Evolutionary conservation across 2,329 filamentous ascomycete species (phyloP), one percentile per base, ranked within the genome.

Genomic region (Diplodia scrobiculata): DNA sequence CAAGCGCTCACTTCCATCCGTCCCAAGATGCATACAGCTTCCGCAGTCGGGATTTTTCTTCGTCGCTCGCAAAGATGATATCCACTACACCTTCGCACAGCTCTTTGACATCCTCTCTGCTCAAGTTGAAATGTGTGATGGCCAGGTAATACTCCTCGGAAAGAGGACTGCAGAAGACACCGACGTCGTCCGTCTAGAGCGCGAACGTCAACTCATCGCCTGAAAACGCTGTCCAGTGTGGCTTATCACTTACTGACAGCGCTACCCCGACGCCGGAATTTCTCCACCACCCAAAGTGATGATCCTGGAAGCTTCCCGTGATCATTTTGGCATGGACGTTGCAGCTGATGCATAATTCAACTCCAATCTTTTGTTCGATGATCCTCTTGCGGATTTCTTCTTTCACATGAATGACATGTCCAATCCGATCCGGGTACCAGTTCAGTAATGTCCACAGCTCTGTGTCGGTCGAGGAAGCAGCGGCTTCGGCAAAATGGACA

Each of bases 281-380:
- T 53, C 80, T 77, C 91, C 91, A 95, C 72, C 86, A 83, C 14
- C 88, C 87, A 77, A 95, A 92, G 79, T 95, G 91, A 76, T 95
- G 91, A 58, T 87, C 87, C 66, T 83, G 72, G 71, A 84, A 85
- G 1, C 86, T 85, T 0, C 89, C 89, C 1, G 81, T 78, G 60
- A 89, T 87, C 86, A 95, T 87, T 69, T 86, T 87, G 1, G 89
- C 89, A 70, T 89, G 86, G 1, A 95, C 90, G 71, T 95, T 95
- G 76, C 91, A 94, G 70, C 88, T 91, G 68, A 95, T 78, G 68
- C 91, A 95, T 45, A 95, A 74, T 77, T 95, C 91, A 13, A 95
- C 76, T 1, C 89, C 90, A 32, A 93, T 73, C 0, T 81, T 81
- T 13, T 81, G 79, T 53, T 74, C 71, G 11, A 78, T 75, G 67